Conservation (phyloP, 768 basidiomycete genomes). For the Rhizopogon vinicolor region DNA sequence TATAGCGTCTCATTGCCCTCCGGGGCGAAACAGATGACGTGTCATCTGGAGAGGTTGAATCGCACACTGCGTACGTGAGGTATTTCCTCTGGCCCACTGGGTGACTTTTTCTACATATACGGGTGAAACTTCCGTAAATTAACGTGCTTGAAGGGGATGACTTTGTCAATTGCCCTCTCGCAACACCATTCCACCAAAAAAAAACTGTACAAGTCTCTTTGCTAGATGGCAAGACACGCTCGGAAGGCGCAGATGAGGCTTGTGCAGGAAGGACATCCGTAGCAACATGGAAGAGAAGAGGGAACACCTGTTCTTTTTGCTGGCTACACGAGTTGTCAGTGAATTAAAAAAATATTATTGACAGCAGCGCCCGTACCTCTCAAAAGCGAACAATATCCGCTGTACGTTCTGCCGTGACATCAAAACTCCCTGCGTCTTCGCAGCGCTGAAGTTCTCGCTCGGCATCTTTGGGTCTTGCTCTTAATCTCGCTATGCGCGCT, state of each 20-base stretch:
- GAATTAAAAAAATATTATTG: no score
- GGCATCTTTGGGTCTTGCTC: no score
- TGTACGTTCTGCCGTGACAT: background rate
- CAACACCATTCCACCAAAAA: background rate
- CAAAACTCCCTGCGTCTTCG: background rate
- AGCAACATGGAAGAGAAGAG: no score
- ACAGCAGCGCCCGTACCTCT: background rate
- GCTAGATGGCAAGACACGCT: no score
- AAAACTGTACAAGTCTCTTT: background rate
- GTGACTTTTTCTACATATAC: background rate
- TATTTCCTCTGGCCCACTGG: background rate
- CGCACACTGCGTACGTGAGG: background rate
- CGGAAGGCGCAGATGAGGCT: no score
- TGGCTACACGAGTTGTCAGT: no score
- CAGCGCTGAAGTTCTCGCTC: background rate
- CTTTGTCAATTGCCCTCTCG: background rate
- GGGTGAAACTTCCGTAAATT: background rate
- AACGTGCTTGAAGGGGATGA: background rate
- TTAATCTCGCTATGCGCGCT: background rate
- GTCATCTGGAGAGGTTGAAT: background rate
- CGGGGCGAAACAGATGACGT: background rate
- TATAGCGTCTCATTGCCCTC: conserved; percentile 3
- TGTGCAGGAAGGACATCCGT: no score
- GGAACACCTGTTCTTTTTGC: no score
- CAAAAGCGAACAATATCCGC: conserved; percentile 2